A percentile compares a stretch with the other conserved stretches of the same genome.
These are phyloP conservation scores for Fusarium liriodendri DNA, from an alignment of 2,329 filamentous ascomycete species.

Conservation along the genomic window DNA sequence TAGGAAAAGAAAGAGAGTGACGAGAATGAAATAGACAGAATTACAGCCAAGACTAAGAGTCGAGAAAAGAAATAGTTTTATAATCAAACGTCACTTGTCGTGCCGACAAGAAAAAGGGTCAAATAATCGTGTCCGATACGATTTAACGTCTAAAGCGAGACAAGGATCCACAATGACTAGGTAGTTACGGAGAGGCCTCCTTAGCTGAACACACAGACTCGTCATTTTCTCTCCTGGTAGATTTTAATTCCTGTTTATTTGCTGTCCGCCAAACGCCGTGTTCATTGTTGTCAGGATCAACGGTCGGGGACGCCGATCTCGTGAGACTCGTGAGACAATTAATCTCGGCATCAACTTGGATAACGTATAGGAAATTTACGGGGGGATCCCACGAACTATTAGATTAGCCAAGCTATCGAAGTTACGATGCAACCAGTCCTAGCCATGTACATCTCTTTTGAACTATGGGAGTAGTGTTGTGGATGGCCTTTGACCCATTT, in stretches of 20 bases:
- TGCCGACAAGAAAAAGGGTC: background rate
- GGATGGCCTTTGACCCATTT: no score
- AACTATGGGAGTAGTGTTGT: no score
- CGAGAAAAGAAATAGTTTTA: background rate
- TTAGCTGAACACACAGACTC: background rate
- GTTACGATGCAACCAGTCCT: background rate
- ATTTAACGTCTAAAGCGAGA: background rate
- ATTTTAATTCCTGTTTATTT: background rate
- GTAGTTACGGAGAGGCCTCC: background rate
- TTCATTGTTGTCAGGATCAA: background rate
- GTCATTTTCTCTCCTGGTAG: background rate
- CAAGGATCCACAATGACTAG: background rate
- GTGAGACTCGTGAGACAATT: no score
- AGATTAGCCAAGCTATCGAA: background rate
- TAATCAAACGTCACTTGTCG: background rate
- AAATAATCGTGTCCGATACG: background rate
- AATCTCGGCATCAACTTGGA: no score
- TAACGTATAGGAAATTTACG: no score
- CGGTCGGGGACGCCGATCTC: background rate
- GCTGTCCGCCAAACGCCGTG: background rate
- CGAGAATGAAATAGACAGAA: no score
- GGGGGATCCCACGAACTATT: background rate
- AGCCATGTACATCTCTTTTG: background rate
- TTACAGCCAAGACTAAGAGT: no score
- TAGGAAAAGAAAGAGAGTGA: background rate